Base-by-base conservation (phyloP, 805 yeast genomes). In the Starmerella vitae region DNA sequence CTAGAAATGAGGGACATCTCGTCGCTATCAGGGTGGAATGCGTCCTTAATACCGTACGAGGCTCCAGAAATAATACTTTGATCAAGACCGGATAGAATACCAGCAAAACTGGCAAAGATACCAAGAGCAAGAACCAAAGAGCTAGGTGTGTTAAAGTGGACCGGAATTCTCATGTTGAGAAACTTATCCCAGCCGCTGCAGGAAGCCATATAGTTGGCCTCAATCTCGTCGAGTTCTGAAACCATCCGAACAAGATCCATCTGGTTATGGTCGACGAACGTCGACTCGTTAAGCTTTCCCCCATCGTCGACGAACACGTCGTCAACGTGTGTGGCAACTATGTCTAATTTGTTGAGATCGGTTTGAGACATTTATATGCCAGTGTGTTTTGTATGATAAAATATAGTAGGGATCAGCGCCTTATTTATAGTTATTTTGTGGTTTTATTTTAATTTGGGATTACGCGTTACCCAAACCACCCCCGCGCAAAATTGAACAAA, bases 61-160 rank as follows among this genome's bases (percentile, higher is more conserved):
- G 82, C 82, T 53, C 81, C 82, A 20, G 74, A 66, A 43, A 76
- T 76, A 30, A 75, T 64, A 15, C 78, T 72, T 62, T 76, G 82
- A 58, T 76, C 83, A 34, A 74, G 58, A 47, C 82, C 82, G 12
- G 79, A 72, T 37, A 76, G 67, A 40, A 74, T 54, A 38, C 83
- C 83, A 21, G 77, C 80, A 43, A 70, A 66, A 5, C 78, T 68
- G 5, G 79, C 77, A 48, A 75, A 74, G 13, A 52, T 54, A 17
- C 77, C 81, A 34, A 74, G 58, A 47, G 70, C 57, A 39, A 56
- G 54, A 20, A 67, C 70, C 66, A 71, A 68, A 51, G 66, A 50
- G 28, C 55, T 60, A 2, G 43, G 34, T 1, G 38, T 30, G 1
- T 15, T 30, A 33, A 43, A 46, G 8, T 33, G 33, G 3, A 46